These are phyloP conservation scores for Aspergillus hancockii DNA, from an alignment of 495 filamentous ascomycete genomes.

Conservation along the genomic window DNA sequence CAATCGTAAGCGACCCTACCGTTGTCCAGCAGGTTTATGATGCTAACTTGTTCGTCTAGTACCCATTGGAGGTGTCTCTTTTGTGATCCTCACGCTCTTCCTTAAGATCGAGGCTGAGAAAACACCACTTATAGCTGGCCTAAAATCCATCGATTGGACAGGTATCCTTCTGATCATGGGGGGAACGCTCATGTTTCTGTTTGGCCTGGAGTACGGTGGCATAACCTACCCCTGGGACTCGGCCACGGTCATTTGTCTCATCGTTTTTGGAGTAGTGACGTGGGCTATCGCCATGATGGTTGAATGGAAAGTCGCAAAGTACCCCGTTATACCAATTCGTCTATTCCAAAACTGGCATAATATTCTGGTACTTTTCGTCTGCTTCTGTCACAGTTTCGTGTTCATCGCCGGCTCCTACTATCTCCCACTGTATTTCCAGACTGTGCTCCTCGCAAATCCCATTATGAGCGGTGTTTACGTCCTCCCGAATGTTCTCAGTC, in stretches of 20 bases:
- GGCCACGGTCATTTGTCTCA: constrained; percentile 71
- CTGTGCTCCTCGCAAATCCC: constrained; percentile 69
- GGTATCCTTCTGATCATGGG: constrained; percentile 70
- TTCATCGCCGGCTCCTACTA: constrained; percentile 77
- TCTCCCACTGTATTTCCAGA: constrained; percentile 78
- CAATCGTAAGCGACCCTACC: constrained; percentile 49
- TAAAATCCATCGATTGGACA: constrained; percentile 76
- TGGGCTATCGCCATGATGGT: constrained; percentile 63
- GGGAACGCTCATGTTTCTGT: constrained; percentile 79
- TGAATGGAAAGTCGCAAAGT: constrained; percentile 72
- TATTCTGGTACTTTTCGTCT: constrained; percentile 55
- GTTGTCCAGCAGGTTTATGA: not conserved
- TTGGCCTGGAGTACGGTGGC: constrained; percentile 79
- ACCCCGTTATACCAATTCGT: constrained; percentile 74
- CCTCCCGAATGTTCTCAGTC: constrained; percentile 69
- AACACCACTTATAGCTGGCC: constrained; percentile 67
- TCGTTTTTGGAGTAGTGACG: constrained; percentile 71
- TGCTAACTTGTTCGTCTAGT: constrained; percentile 38
- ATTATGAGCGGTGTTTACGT: constrained; percentile 79
- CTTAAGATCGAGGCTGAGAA: constrained; percentile 75
- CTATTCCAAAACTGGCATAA: constrained; percentile 64
- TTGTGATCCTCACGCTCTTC: constrained; percentile 67
- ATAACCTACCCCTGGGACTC: constrained; percentile 75
- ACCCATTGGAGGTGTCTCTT: constrained; percentile 71
- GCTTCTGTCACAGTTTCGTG: constrained; percentile 68